Base-by-base conservation (phyloP, 2,329 filamentous ascomycete genomes). In the Paramyrothecium roridum region DNA sequence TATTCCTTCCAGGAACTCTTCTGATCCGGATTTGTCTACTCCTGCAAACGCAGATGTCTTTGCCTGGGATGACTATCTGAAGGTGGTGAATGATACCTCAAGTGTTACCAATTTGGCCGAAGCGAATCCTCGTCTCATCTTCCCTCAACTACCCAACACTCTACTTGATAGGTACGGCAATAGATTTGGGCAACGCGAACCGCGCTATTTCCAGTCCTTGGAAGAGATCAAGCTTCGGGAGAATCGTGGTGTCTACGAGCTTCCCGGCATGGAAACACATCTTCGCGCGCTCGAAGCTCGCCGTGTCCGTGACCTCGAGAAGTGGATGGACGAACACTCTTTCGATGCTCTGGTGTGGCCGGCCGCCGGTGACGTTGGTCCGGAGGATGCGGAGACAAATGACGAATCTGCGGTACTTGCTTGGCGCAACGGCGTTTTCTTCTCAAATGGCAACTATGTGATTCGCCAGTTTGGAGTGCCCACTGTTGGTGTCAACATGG, bases 401-500 rank as follows among this genome's bases (percentile, higher is more conserved):
- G 54, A 61, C 1, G 53, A 52, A 1, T 56, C 56, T 1, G 63
- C 60, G 11, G 17, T 46, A 0, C 45, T 54, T 34, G 64, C 62
- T 3, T 60, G 63, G 56, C 56, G 56, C 1, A 64, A 83, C 50
- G 81, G 82, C 0, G 74, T 83, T 4, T 76, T 74, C 45, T 84
- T 83, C 56, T 76, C 74, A 0, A 81, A 83, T 54, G 80, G 81
- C 1, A 82, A 82, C 52, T 68, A 79, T 2, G 77, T 76, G 0
- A 67, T 85, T 1, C 70, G 80, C 12, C 81, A 84, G 53, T 68
- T 83, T 2, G 81, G 82, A 1, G 73, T 84, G 1, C 82, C 82
- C 0, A 80, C 77, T 0, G 72, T 84, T 2, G 79, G 73, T 0
- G 78, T 83, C 0, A 75, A 80, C 0, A 84, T 84, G 81, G 81